These are phyloP conservation scores for Vickermania spadyakhi DNA, from an alignment of 208 protist species.

Conservation along the genomic window DNA sequence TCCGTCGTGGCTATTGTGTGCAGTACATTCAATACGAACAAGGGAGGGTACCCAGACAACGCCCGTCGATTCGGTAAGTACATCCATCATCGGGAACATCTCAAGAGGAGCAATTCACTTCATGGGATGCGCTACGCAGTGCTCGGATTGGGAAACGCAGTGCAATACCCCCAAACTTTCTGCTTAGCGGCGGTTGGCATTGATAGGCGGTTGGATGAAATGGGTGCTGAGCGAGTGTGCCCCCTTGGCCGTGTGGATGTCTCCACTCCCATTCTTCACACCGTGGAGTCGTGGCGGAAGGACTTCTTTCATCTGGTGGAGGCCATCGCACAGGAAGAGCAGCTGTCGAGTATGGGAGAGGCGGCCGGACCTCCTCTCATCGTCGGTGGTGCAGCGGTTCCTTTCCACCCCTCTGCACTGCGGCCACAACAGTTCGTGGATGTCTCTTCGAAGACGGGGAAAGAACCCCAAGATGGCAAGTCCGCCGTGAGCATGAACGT, in stretches of 20 bases:
- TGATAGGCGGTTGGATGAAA: constrained; percentile 18
- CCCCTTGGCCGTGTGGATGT: constrained; percentile 10
- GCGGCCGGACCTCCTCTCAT: not conserved
- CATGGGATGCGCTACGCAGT: constrained; percentile 29
- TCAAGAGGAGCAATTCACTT: constrained; percentile 16
- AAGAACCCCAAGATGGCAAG: not conserved
- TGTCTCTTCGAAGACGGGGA: not conserved
- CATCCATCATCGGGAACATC: constrained; percentile 19
- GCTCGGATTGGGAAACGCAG: constrained; percentile 38
- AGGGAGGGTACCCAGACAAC: constrained; percentile 38
- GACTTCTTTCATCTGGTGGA: constrained; percentile 17
- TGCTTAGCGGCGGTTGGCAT: constrained; percentile 20
- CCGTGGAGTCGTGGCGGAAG: constrained; percentile 27
- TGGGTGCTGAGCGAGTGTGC: constrained; percentile 24
- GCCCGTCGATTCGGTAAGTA: constrained; percentile 32
- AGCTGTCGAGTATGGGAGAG: not conserved
- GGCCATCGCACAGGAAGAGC: not conserved
- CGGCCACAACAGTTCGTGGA: not conserved
- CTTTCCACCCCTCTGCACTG: not conserved
- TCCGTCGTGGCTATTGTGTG: constrained; percentile 31
- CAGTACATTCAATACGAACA: constrained; percentile 39
- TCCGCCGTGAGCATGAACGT: not conserved
- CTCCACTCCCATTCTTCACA: constrained; percentile 7
- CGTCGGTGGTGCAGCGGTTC: not conserved
- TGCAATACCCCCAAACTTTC: constrained; percentile 21